phyloP scores from a whole-genome alignment of 192 early-diverging fungal genomes.

The Dissophora globulifera region DNA sequence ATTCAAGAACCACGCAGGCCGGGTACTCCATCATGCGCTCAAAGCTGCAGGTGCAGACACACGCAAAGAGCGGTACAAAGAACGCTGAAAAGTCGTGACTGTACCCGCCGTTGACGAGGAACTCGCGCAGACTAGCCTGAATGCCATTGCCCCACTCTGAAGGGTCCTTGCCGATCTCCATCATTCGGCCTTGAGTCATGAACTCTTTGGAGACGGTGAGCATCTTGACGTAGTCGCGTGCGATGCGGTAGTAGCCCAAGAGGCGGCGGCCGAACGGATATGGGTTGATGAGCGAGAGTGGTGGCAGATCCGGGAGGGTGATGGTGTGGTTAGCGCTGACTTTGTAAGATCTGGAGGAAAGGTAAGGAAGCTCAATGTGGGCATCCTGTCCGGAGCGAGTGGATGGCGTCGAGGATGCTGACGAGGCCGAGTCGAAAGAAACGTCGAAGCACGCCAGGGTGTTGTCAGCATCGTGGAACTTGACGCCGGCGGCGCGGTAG shows the following conservation, averaged over 20 bases:
- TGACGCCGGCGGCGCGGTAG: constrained; percentile 45
- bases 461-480: constrained; percentile 51
- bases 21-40: constrained; percentile 55
- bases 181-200: constrained; percentile 48
- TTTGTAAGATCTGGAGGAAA: constrained; percentile 47
- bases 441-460: constrained; percentile 51
- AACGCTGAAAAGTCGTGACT: constrained; percentile 51
- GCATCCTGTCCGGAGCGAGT: constrained; percentile 1
- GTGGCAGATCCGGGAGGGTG: constrained; percentile 45
- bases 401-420: not conserved
- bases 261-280: constrained; percentile 50
- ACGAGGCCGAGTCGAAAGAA: constrained; percentile 16
- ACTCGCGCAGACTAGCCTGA: constrained; percentile 39
- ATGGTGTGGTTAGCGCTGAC: constrained; percentile 49
- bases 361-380: constrained; percentile 36
- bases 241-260: constrained; percentile 48
- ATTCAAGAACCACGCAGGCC: constrained; percentile 46
- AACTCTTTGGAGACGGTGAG: constrained; percentile 46
- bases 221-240: constrained; percentile 50
- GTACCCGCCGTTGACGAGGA: constrained; percentile 34
- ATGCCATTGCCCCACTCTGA: constrained; percentile 52
- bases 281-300: constrained; percentile 43
- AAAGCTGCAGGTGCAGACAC: constrained; percentile 57
- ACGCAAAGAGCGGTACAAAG: constrained; percentile 51
- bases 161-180: constrained; percentile 46